Evolutionary conservation across 345 rosid species (phyloP).

Genomic region (Cardamine occulta): DNA sequence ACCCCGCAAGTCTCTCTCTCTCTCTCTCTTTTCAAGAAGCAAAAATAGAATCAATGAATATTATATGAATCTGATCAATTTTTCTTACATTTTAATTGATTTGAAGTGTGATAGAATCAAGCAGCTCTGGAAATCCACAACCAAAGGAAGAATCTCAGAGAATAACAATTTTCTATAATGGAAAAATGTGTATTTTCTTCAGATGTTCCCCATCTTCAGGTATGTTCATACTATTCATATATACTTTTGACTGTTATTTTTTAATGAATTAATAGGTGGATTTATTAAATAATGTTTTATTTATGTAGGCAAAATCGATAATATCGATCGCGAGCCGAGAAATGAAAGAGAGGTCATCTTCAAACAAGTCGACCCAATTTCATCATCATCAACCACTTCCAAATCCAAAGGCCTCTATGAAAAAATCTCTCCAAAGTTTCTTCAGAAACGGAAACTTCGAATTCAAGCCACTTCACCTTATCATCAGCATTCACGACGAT

Average conservation of each 20-base stretch:
- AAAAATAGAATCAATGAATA: background rate
- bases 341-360: constrained; percentile 19
- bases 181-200: constrained; percentile 36
- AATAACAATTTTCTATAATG: constrained; percentile 45
- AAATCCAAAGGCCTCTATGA: constrained; percentile 51
- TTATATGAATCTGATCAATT: constrained; percentile 15
- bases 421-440: constrained; percentile 54
- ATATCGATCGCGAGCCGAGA: constrained; percentile 36
- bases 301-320: constrained; percentile 36
- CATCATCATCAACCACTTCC: constrained; percentile 17
- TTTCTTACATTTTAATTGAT: background rate
- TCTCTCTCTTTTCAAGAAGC: background rate
- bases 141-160: constrained; percentile 35
- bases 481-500: constrained; percentile 31
- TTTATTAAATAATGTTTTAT: background rate
- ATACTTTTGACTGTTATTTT: background rate
- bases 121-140: constrained; percentile 18
- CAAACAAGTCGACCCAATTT: constrained; percentile 8
- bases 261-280: background rate
- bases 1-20: constrained; percentile 33
- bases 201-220: constrained; percentile 39
- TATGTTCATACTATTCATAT: background rate
- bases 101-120: constrained; percentile 32
- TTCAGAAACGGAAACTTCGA: constrained; percentile 53
- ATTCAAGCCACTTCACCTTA: constrained; percentile 51